Base-by-base conservation (phyloP, 2,329 filamentous ascomycete genomes). In the Neopestalotiopsis sp. region DNA sequence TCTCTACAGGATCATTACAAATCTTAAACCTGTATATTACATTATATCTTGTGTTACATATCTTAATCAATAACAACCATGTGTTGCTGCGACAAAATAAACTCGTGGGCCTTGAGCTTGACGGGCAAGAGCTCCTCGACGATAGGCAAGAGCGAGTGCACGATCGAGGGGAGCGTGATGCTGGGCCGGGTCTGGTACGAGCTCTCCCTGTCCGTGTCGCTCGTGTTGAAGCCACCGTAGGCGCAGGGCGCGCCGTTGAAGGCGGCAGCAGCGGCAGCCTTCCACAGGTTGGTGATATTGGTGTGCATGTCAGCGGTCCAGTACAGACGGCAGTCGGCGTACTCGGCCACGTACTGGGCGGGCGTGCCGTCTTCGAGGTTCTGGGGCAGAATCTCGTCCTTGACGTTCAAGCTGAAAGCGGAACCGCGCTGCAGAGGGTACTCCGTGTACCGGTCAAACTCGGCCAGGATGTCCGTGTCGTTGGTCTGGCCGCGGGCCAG, bases 291-390 rank as follows among this genome's bases (percentile, higher is more conserved):
- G 10, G 78, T 79, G 60, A 85, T 79, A 70, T 86, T 83, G 9
- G 76, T 79, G 61, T 84, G 72, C 82, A 86, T 87, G n/a, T 78
- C 79, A 42, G 79, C 78, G 2, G 85, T 86, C 78, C 84, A 87
- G 76, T 82, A 86, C 32, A 88, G 81, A 17, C 85, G 80, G 74
- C 85, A 88, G 73, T 86, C 84, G 1, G 82, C 78, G 30, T 82
- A 76, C 75, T 87, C 83, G 60, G 81, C 81, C 1, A 84, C 75
- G 69, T 82, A 88, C 71, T 88, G 85, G 17, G 85, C 78, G 2
- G 85, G 85, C 0, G 78, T 72, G 12, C 81, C 81, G 64, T 84
- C 81, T 10, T 78, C 73, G 62, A 82, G 67, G 70, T 83, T 77
- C 7, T 74, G 73, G 3, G 72, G 72, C 30, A 81, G 75, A 49